Conservation (phyloP, 805 yeast species). For the Myxozyma vanderwaltii region DNA sequence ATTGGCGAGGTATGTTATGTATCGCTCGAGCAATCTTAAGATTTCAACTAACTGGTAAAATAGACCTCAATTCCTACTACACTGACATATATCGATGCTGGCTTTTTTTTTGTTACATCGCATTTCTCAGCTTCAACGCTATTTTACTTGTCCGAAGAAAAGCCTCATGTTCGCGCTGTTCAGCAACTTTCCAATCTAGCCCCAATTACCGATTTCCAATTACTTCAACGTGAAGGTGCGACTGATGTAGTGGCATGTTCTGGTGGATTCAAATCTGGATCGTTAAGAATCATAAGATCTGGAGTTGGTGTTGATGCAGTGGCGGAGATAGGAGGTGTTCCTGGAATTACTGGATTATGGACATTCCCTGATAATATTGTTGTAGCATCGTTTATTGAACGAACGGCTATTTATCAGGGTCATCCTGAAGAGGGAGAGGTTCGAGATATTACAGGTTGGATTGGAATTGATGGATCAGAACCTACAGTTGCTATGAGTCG, state of each 20-base stretch:
- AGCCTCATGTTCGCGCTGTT: constrained; percentile 22
- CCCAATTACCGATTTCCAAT: constrained; percentile 34
- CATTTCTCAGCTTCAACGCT: constrained; percentile 34
- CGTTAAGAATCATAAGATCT: constrained; percentile 26
- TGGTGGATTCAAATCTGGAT: constrained; percentile 35
- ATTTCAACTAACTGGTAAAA: too few relatives aligned
- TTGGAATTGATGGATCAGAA: constrained; percentile 6
- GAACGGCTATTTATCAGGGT: constrained; percentile 22
- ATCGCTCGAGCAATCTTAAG: too few relatives aligned
- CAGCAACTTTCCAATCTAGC: constrained; percentile 33
- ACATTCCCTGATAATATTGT: constrained; percentile 19
- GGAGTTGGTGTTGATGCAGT: constrained; percentile 31
- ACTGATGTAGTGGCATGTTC: constrained; percentile 32
- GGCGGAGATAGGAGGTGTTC: constrained; percentile 19
- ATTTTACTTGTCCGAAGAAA: constrained; percentile 19
- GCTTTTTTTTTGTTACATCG: constrained; percentile 34
- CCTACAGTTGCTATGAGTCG: constrained; percentile 22
- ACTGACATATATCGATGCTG: constrained; percentile 27
- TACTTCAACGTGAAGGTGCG: constrained; percentile 19
- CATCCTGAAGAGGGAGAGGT: constrained; percentile 14
- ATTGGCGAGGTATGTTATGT: constrained; percentile 20
- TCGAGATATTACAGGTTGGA: constrained; percentile 20
- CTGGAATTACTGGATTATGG: constrained; percentile 30
- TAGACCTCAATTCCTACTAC: constrained; percentile 33
- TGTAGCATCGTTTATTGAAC: constrained; percentile 26